phyloP scores from a whole-genome alignment of 306 rosid species.

The Citrullus amarus region DNA sequence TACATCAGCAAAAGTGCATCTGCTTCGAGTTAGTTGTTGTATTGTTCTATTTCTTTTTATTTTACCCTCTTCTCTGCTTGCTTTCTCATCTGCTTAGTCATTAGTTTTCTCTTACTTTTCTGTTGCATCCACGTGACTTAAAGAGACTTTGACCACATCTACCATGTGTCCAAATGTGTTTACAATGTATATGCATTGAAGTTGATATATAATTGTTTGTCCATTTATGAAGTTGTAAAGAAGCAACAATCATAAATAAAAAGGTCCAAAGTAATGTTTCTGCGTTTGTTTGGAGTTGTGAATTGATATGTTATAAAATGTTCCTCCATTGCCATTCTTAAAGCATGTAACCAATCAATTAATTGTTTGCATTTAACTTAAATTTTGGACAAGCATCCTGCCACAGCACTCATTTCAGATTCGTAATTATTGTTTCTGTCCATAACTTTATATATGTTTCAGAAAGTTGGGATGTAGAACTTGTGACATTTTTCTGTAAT shows the following conservation, averaged over 20 bases:
- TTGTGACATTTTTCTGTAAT: background rate
- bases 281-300: background rate
- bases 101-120: background rate
- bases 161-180: background rate
- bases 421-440: background rate
- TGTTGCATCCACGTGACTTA: background rate
- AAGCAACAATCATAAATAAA: background rate
- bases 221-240: background rate
- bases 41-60: background rate
- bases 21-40: background rate
- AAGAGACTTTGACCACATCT: background rate
- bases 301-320: background rate
- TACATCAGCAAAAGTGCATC: background rate
- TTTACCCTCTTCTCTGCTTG: background rate
- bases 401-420: background rate
- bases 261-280: background rate
- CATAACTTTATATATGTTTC: background rate
- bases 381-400: background rate
- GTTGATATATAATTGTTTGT: background rate
- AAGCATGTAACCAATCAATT: background rate
- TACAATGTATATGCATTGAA: background rate
- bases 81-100: background rate
- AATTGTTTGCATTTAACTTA: background rate
- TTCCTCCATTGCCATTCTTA: background rate
- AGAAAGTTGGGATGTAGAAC: background rate